Evolutionary conservation across 2,329 filamentous ascomycete species (phyloP), one percentile per base, ranked within the genome.

Genomic region (Lojkania enalia): DNA sequence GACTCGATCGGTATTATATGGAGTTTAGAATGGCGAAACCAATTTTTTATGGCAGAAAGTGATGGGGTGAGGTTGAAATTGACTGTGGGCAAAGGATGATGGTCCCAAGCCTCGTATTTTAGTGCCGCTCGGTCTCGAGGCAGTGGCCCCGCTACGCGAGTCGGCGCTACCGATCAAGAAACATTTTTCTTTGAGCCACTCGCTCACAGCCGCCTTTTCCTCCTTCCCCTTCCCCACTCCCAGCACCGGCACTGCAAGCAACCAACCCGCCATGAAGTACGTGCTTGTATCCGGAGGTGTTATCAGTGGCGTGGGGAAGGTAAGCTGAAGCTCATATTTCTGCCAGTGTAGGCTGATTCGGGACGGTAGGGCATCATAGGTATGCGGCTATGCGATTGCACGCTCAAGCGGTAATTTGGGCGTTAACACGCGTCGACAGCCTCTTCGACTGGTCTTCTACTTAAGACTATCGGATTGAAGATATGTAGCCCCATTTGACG

Each of bases 391-490:
- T 43, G 30, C 19, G 23, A n/a, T 33, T 27, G 44, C 15, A 30
- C 48, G 42, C 21, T 20, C 23, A 20, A n/a, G 27, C 14, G 9
- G n/a, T 15, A 36, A 21, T 39, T 37, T 27, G 32, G 47, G 58
- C 60, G 45, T 69, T 49, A 41, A 49, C 44, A 65, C 66, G 63
- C 61, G 63, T 66, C 53, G 52, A 56, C 18, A 83, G 85, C 85
- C 70, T 87, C 84, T 60, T 85, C 82, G 45, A 84, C 85, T 29
- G 87, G 86, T 37, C 75, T 90, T 55, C 76, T 94, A 54, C 81
- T 94, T 59, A 92, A 94, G 78, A 89, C 87, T 9, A 76, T 85
- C 54, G 89, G 88, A 36, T 77, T 92, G 48, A 90, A 87, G 74
- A 86, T 89, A 82, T 76, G 79, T 77, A 58, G 42, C 51, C 50